Conservation (phyloP, 2,329 filamentous ascomycete genomes). For the Hirsutella rhossiliensis region DNA sequence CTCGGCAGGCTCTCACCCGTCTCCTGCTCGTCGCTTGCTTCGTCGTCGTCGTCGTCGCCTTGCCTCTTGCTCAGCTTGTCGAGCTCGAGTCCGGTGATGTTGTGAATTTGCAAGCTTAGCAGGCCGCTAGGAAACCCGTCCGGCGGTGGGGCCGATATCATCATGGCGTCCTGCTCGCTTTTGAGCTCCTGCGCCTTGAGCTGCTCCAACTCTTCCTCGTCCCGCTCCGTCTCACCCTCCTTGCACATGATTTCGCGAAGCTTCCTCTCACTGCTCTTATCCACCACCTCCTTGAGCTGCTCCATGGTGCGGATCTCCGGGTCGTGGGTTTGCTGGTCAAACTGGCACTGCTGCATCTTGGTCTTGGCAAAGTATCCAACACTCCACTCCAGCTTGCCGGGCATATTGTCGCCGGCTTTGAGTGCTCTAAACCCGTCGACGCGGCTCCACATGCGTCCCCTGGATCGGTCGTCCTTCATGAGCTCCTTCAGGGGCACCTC, state of each 20-base stretch:
- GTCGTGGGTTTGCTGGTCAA: constrained; percentile 48
- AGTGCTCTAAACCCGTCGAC: constrained; percentile 54
- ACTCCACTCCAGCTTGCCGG: constrained; percentile 56
- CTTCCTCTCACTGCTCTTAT: constrained; percentile 42
- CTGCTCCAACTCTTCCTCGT: constrained; percentile 52
- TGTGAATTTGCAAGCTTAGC: constrained; percentile 59
- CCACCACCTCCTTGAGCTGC: constrained; percentile 46
- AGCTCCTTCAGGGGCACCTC: constrained; percentile 55
- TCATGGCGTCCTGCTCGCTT: constrained; percentile 47
- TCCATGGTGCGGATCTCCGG: constrained; percentile 42
- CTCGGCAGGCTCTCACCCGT: constrained; percentile 54
- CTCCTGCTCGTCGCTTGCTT: constrained; percentile 43
- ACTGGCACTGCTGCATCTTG: constrained; percentile 48
- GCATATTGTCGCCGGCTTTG: constrained; percentile 54
- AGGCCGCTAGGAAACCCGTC: constrained; percentile 52
- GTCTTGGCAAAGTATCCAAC: constrained; percentile 62
- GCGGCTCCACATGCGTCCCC: constrained; percentile 49
- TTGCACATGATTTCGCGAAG: constrained; percentile 47
- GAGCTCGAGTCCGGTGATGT: constrained; percentile 57
- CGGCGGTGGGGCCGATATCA: constrained; percentile 55
- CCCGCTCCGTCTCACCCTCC: constrained; percentile 33
- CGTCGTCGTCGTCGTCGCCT: constrained; percentile 30
- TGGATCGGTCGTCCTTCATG: constrained; percentile 46
- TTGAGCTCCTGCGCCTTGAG: constrained; percentile 57
- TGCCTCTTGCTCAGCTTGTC: constrained; percentile 45